These are phyloP conservation scores for Collybia nuda DNA, from an alignment of 768 basidiomycete genomes.

Conservation along the genomic window DNA sequence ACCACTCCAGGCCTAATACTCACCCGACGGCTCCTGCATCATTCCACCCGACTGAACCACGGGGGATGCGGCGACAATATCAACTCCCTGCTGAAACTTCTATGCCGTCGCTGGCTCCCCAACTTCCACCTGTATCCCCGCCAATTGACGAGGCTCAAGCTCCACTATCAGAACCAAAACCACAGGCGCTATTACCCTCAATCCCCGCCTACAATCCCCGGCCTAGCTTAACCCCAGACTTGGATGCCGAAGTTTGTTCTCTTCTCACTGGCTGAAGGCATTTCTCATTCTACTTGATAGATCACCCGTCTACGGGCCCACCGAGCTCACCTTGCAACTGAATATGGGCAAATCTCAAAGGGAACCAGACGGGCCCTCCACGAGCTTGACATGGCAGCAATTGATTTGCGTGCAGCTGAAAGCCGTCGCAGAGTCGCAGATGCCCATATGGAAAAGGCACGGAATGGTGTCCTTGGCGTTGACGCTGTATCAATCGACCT, in stretches of 20 bases:
- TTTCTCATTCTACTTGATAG: constrained; percentile 13
- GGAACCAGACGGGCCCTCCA: constrained; percentile 50
- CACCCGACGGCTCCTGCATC: constrained; percentile 17
- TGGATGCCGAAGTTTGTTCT: constrained; percentile 16
- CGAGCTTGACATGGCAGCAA: constrained; percentile 57
- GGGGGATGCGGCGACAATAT: constrained; percentile 16
- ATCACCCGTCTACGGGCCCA: constrained; percentile 35
- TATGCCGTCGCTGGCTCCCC: constrained; percentile 2
- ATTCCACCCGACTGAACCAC: constrained; percentile 15
- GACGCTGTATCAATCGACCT: constrained; percentile 30
- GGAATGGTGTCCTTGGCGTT: constrained; percentile 60
- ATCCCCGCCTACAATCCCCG: constrained; percentile 28
- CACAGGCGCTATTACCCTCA: constrained; percentile 19
- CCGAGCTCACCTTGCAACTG: constrained; percentile 35
- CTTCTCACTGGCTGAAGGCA: background rate
- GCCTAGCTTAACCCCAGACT: constrained; percentile 23
- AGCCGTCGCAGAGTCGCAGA: constrained; percentile 57
- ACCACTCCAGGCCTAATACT: constrained; percentile 17
- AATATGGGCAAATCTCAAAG: constrained; percentile 38
- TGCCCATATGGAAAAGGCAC: constrained; percentile 60
- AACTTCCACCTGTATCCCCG: constrained; percentile 3
- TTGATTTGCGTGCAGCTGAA: constrained; percentile 63
- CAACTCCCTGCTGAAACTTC: constrained; percentile 3
- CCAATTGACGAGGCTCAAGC: constrained; percentile 4
- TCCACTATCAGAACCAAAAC: constrained; percentile 1